Percentiles rank a stretch among this genome's conserved stretches.
phyloP scores from a whole-genome alignment of 305 asterid genomes.

The Striga hermonthica region DNA sequence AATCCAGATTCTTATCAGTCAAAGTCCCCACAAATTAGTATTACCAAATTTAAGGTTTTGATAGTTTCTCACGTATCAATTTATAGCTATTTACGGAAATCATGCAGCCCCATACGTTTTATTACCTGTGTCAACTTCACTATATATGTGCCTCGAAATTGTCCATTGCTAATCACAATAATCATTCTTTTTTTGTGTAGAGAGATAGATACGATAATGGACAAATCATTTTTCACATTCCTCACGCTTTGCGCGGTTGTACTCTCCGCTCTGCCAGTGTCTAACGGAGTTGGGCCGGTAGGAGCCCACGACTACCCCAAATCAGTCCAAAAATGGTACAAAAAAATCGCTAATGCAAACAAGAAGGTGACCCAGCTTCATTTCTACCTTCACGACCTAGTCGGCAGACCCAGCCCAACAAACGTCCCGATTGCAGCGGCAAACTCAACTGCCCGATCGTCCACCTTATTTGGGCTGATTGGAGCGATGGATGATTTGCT shows the following conservation, averaged over 20 bases:
- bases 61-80: too few relatives aligned
- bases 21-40: too few relatives aligned
- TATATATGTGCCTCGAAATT: not conserved
- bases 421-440: constrained; percentile 31
- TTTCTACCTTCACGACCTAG: constrained; percentile 39
- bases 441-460: constrained; percentile 30
- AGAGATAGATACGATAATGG: not conserved
- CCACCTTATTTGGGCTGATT: constrained; percentile 36
- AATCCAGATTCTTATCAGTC: too few relatives aligned
- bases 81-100: too few relatives aligned
- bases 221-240: not conserved
- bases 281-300: not conserved
- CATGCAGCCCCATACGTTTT: too few relatives aligned
- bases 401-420: constrained; percentile 32
- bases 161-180: not conserved
- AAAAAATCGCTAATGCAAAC: constrained; percentile 3
- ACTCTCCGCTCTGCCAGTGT: not conserved
- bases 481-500: constrained; percentile 35
- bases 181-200: not conserved
- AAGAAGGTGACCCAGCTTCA: constrained; percentile 37
- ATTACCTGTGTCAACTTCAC: too few relatives aligned
- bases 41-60: too few relatives aligned
- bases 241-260: not conserved
- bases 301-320: constrained; percentile 13
- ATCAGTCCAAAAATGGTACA: constrained; percentile 30